Evolutionary conservation across 1,139 yeast species (phyloP).

Genomic region (Saccharomycopsis hybrid): DNA sequence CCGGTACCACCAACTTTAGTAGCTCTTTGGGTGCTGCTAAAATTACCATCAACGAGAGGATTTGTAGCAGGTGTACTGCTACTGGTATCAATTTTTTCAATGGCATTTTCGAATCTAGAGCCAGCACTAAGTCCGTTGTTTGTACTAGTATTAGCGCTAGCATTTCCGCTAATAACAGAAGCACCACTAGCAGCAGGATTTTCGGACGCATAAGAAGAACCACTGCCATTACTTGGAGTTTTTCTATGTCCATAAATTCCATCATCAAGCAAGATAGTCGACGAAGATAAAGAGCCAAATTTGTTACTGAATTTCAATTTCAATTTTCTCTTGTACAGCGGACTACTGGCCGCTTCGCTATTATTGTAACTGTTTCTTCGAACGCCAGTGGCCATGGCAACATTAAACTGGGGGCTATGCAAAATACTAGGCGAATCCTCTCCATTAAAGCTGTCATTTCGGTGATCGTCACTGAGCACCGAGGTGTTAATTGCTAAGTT

Average conservation of each 20-base stretch:
- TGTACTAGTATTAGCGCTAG: too few relatives aligned
- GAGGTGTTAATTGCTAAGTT: too few relatives aligned
- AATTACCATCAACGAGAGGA: too few relatives aligned
- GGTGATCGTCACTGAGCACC: too few relatives aligned
- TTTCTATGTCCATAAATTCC: conserved; percentile 6
- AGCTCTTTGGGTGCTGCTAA: too few relatives aligned
- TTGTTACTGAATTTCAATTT: conserved; percentile 11
- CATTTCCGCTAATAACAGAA: background rate
- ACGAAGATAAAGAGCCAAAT: conserved; percentile 5
- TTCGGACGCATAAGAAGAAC: background rate
- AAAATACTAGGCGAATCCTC: background rate
- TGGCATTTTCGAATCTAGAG: too few relatives aligned
- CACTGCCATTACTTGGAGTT: conserved; percentile 9
- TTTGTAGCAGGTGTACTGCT: too few relatives aligned
- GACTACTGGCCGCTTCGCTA: background rate
- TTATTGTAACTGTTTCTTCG: background rate
- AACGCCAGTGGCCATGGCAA: background rate
- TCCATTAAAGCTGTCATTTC: background rate
- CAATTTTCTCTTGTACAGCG: conserved; percentile 6
- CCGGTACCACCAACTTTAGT: too few relatives aligned
- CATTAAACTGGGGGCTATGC: conserved; percentile 12
- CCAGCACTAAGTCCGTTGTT: too few relatives aligned
- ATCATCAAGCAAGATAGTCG: conserved; percentile 7
- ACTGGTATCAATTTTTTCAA: too few relatives aligned
- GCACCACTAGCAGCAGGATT: background rate